These are phyloP conservation scores for Kodamaea sp. DNA, from an alignment of 1,139 yeast genomes.

Conservation along the genomic window DNA sequence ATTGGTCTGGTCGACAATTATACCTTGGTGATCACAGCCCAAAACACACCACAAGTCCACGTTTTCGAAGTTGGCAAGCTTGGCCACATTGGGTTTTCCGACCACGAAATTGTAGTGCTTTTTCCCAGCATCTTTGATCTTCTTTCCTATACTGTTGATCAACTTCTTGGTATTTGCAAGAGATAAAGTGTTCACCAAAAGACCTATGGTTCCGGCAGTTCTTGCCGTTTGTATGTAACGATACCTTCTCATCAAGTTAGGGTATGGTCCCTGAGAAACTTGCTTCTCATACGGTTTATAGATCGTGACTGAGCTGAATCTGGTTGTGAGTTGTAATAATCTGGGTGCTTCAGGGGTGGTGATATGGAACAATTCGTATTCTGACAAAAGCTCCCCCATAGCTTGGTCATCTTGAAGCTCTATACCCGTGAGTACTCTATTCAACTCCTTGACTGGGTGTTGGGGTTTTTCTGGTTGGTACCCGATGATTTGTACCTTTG, in stretches of 20 bases:
- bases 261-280: conserved; percentile 59
- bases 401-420: conserved; percentile 12
- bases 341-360: conserved; percentile 79
- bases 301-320: conserved; percentile 54
- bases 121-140: conserved; percentile 76
- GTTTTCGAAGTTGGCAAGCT: conserved; percentile 89
- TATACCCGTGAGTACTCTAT: conserved; percentile 27
- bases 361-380: conserved; percentile 65
- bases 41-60: conserved; percentile 91
- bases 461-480: conserved; percentile 23
- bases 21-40: conserved; percentile 95
- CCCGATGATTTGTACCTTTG: conserved; percentile 44
- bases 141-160: conserved; percentile 57
- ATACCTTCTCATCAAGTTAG: conserved; percentile 80
- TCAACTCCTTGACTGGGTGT: conserved; percentile 17
- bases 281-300: conserved; percentile 41
- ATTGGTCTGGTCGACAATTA: conserved; percentile 70
- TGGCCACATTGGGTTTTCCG: conserved; percentile 98
- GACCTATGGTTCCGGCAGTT: conserved; percentile 88
- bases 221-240: conserved; percentile 85
- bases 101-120: conserved; percentile 93
- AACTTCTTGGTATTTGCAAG: conserved; percentile 67
- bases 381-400: conserved; percentile 23
- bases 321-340: conserved; percentile 70
- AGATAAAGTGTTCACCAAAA: conserved; percentile 86